Evolutionary conservation across 345 rosid species (phyloP), one percentile per base, ranked within the genome.

Genomic region (Luvunga scandens): DNA sequence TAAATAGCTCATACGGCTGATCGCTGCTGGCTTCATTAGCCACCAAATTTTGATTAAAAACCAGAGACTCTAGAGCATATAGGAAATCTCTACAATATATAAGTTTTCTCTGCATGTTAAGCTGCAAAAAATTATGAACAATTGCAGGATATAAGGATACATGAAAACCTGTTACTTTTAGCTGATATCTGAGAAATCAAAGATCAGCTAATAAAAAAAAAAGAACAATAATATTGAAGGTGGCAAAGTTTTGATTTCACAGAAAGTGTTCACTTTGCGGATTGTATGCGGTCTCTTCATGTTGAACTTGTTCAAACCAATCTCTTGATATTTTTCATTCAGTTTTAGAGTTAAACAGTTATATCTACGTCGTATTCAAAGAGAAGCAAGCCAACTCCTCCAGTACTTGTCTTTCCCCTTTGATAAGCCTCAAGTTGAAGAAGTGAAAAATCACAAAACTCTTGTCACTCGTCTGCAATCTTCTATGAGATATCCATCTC

Each of bases 1-100:
- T 66, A 66, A 78, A 68, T 78, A 33, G 39, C 72, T 60, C 60
- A 30, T 53, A 63, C 12, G 62, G 76, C 62, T 7, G 38, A 18
- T 36, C 31, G 36, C 63, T 61, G 27, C 50, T 66, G 48, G 16
- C 65, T 42, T 56, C 38, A n/a, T 67, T 66, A 0, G 55, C 70
- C 50, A 60, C 83, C 59, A 71, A 83, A 42, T 77, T 81, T 76
- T 81, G 59, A 68, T 71, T 70, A 2, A 27, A 36, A 7, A 13
- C 31, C 31, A 33, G 30, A 27, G 16, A 22, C 60, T 61, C 65
- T 9, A 64, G 48, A 64, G 63, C 25, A 38, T 70, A 66, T 62
- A 27, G 24, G 48, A 13, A 21, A 28, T 45, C 71, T 45, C 9
- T 22, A 50, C 36, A 33, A 53, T 9, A 28, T 45, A 21, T 13